Percentiles rank a stretch among this genome's conserved stretches.
phyloP scores from a whole-genome alignment of 495 filamentous ascomycete species.

The Neurospora intermedia region DNA sequence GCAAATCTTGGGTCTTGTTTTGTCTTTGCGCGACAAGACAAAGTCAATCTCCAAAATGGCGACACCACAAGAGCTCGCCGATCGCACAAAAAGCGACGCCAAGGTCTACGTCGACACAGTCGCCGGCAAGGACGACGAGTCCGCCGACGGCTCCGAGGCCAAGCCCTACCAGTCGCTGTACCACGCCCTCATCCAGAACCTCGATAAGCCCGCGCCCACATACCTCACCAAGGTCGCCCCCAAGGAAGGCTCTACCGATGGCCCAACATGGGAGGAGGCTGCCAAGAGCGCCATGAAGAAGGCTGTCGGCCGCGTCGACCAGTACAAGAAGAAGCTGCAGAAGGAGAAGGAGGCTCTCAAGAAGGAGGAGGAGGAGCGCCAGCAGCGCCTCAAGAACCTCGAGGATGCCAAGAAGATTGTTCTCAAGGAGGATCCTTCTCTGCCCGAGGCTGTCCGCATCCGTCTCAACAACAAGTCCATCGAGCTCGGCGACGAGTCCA shows the following conservation, averaged over 20 bases:
- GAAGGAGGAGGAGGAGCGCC: slow-evolving; percentile 61
- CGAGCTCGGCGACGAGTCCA: slow-evolving; percentile 50
- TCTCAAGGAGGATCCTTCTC: slow-evolving; percentile 66
- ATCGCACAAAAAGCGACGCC: slow-evolving; percentile 35
- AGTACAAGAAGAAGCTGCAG: slow-evolving; percentile 65
- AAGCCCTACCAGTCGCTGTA: slow-evolving; percentile 72
- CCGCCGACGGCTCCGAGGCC: slow-evolving; percentile 55
- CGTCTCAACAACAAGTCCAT: slow-evolving; percentile 60
- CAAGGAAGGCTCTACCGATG: slow-evolving; percentile 45
- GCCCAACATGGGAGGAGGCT: slow-evolving; percentile 65
- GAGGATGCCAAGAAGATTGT: slow-evolving; percentile 85
- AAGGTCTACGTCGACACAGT: slow-evolving; percentile 73
- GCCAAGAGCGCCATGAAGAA: slow-evolving; percentile 80
- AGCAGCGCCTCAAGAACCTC: slow-evolving; percentile 50
- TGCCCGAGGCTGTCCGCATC: slow-evolving; percentile 69
- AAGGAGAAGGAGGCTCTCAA: slow-evolving; percentile 59
- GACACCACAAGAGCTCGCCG: slow-evolving; percentile 29
- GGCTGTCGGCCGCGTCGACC: slow-evolving; percentile 57
- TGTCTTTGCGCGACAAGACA: neutral
- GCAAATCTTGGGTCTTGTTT: slow-evolving; percentile 9
- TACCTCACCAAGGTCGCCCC: slow-evolving; percentile 62
- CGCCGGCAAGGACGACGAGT: slow-evolving; percentile 55
- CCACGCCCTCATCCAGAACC: slow-evolving; percentile 64
- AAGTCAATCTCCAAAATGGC: slow-evolving; percentile 17
- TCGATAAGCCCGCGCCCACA: slow-evolving; percentile 43